Evolutionary conservation across 345 rosid genomes (phyloP).

Genomic region (Hibiscus trionum): DNA sequence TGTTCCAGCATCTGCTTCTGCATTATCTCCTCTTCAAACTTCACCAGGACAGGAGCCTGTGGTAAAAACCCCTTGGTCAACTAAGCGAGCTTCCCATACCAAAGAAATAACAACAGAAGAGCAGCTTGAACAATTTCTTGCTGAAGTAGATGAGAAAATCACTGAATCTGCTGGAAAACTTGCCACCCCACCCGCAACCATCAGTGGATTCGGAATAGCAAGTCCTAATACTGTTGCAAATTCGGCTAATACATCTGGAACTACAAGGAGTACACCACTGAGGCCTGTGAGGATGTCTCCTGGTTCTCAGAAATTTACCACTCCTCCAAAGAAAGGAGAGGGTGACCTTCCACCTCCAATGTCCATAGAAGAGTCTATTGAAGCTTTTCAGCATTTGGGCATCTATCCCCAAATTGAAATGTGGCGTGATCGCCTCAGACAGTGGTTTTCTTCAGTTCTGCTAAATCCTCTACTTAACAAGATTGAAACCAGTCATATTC

Average conservation of each 20-base stretch:
- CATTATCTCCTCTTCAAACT: constrained; percentile 44
- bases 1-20: constrained; percentile 47
- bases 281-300: constrained; percentile 97
- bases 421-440: constrained; percentile 90
- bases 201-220: constrained; percentile 50
- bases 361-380: constrained; percentile 48
- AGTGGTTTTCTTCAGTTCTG: constrained; percentile 82
- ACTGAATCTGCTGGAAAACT: constrained; percentile 67
- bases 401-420: constrained; percentile 90
- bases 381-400: constrained; percentile 67
- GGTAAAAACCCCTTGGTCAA: constrained; percentile 75
- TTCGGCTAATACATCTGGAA: constrained; percentile 72
- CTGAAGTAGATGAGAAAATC: constrained; percentile 69
- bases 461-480: constrained; percentile 71
- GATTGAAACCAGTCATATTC: constrained; percentile 76
- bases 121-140: constrained; percentile 80
- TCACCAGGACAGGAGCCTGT: constrained; percentile 57
- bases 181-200: constrained; percentile 71
- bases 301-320: constrained; percentile 80
- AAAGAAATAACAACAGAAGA: constrained; percentile 82
- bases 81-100: constrained; percentile 36
- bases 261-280: constrained; percentile 78
- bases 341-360: constrained; percentile 73
- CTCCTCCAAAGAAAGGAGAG: constrained; percentile 97
- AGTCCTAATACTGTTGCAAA: constrained; percentile 64